Evolutionary conservation across 108 stramenopile genomes (phyloP), one percentile per base, ranked within the genome.

Genomic region (Fragilariopsis cylindrus): DNA sequence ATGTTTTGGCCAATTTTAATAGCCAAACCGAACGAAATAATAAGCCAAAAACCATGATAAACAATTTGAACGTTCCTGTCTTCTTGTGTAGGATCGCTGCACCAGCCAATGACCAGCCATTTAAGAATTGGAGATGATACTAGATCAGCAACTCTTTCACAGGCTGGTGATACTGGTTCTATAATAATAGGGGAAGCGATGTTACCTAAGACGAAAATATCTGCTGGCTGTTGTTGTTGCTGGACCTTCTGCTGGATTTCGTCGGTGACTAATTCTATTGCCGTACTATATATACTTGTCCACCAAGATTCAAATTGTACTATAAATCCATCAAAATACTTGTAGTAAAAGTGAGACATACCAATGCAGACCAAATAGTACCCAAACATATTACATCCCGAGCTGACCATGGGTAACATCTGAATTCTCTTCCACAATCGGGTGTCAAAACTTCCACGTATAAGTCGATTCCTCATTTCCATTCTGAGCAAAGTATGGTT

Each of bases 361-460:
- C 67, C 67, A 8, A 68, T 30, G 30, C 67, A 50, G 41, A 48
- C 18, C 4, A 68, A 52, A 40, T 68, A 68, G 19, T 68, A 68
- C 16, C 67, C 67, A 68, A 68, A 68, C 67, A 68, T 68, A 48
- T 50, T 68, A 48, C 18, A 52, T 11, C 48, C 67, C 15, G 67
- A 68, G 48, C 49, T 5, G n/a, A 48, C 13, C 7, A 68, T 18
- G 19, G 47, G n/a, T 5, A 9, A n/a, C 30, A 30, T 30, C 48
- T 52, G 16, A 48, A 50, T 68, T 21, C 30, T 15, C 53, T 68
- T 68, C 30, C 48, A 19, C 12, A 68, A n/a, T 19, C 67, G 47
- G 12, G 67, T 48, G 16, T 68, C 67, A 12, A 68, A 52, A 3
- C 5, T 68, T 18, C 49, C 49, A 21, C 48, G 67, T 50, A 0